These are phyloP conservation scores for Canariomyces notabilis DNA, from an alignment of 2,329 filamentous ascomycete genomes.

Conservation along the genomic window DNA sequence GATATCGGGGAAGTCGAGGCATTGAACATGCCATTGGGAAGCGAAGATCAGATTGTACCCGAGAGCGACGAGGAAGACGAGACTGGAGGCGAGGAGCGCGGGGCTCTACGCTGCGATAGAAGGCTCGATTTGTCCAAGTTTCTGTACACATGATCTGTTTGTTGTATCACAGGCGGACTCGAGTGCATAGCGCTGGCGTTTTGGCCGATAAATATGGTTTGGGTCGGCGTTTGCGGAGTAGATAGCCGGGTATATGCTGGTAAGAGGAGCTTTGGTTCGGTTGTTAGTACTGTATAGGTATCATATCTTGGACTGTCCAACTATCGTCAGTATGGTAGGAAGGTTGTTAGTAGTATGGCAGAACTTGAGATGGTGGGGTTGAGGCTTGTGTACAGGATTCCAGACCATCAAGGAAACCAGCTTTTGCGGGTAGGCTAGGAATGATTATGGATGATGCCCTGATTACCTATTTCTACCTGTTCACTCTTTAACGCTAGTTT, in stretches of 20 bases:
- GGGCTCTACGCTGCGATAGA: constrained; percentile 26
- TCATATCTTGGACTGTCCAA: neutral
- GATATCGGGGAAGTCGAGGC: constrained; percentile 50
- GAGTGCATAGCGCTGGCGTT: constrained; percentile 21
- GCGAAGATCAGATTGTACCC: constrained; percentile 53
- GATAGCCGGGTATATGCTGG: neutral
- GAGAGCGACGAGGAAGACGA: constrained; percentile 48
- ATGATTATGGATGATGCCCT: neutral
- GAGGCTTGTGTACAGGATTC: too few relatives aligned
- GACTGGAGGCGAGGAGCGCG: constrained; percentile 24
- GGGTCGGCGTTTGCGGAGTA: constrained; percentile 3
- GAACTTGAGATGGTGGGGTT: too few relatives aligned
- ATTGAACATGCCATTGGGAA: constrained; percentile 44
- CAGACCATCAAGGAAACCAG: too few relatives aligned
- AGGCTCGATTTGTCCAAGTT: constrained; percentile 46
- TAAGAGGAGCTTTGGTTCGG: neutral
- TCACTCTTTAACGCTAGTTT: too few relatives aligned
- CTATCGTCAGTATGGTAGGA: too few relatives aligned
- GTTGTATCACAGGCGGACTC: neutral
- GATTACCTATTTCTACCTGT: too few relatives aligned
- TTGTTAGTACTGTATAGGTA: neutral
- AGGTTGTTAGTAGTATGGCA: too few relatives aligned
- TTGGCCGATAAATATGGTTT: neutral
- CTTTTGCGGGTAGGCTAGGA: too few relatives aligned
- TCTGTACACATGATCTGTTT: constrained; percentile 32